Evolutionary conservation across 306 rosid species (phyloP), one percentile per base, ranked within the genome.

Genomic region (Casuarina glauca): DNA sequence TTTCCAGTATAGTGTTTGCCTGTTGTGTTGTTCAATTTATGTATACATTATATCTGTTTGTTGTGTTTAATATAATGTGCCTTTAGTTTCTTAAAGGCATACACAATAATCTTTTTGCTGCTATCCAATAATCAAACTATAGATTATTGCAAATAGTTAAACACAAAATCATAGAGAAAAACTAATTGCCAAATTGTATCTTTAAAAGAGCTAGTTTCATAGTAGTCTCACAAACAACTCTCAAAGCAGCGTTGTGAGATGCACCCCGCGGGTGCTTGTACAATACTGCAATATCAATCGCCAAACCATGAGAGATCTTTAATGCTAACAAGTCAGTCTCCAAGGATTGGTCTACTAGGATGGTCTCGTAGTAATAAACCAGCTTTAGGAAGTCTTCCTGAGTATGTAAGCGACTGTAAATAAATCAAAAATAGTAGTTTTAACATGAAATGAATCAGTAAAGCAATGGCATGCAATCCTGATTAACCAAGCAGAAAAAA

Each of bases 271-370:
- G 91, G 76, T 91, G 86, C 84, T 84, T 87, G 84, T 93, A 95
- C 67, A 93, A 78, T 60, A 95, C 87, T 46, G 99, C 96, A 43
- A 97, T 95, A 81, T 95, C 99, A 73, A 95, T 87, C 70, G 93
- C 90, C 73, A 80, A 76, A 80, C 76, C 84, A 80, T 95, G 99
- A 62, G 87, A 81, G 70, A 91, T 89, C 88, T 91, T 95, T 82
- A 95, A 81, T 69, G 99, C 97, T 63, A 91, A 78, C 66, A 95
- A 85, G 84, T 95, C 99, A 81, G 93, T 95, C 82, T 95, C 99
- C 87, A 91, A 61, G 15, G 99, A 95, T 85, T 95, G 99, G 42
- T 97, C 99, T 79, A 93, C 93, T 48, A 95, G 80, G 74, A 95
- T 60, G 44, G 99, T 93, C 88, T 88, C 99, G 74, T 84, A 86